A percentile compares a stretch with the other conserved stretches of the same genome.
These are phyloP conservation scores for Kwoniella dendrophila DNA, from an alignment of 768 basidiomycete genomes.

Conservation along the genomic window DNA sequence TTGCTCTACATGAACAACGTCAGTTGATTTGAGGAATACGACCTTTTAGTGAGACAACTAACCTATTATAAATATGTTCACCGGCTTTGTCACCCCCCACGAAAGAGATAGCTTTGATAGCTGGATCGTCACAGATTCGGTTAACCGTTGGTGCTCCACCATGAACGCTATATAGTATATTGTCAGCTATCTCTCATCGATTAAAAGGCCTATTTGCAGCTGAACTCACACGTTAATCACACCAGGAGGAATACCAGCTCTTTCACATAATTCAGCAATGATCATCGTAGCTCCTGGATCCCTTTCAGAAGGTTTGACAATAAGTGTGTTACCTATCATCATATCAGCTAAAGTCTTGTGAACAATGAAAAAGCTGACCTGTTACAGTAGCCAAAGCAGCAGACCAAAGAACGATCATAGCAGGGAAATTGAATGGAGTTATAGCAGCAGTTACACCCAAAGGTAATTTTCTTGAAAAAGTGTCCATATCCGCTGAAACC, in stretches of 20 bases:
- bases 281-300: slow-evolving; percentile 98
- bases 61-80: slow-evolving; percentile 89
- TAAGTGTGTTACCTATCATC: slow-evolving; percentile 75
- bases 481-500: slow-evolving; percentile 91
- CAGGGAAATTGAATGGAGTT: slow-evolving; percentile 63
- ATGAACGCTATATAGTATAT: slow-evolving; percentile 65
- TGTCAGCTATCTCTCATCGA: background rate
- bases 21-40: too few species aligned
- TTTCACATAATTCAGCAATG: slow-evolving; percentile 89
- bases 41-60: background rate
- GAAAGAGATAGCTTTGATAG: slow-evolving; percentile 92
- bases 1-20: slow-evolving; percentile 61
- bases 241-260: slow-evolving; percentile 68
- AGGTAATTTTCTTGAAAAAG: slow-evolving; percentile 77
- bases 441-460: slow-evolving; percentile 77
- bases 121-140: slow-evolving; percentile 82
- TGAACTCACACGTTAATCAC: slow-evolving; percentile 67
- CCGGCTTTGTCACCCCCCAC: slow-evolving; percentile 93
- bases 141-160: slow-evolving; percentile 89
- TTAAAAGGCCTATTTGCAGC: background rate
- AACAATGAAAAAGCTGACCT: slow-evolving; percentile 43
- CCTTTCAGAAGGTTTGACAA: slow-evolving; percentile 93
- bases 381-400: slow-evolving; percentile 60
- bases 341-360: background rate
- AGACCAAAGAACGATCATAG: slow-evolving; percentile 85